Conservation (phyloP, 805 yeast species). For the Teunomyces barrocoloradensis region DNA sequence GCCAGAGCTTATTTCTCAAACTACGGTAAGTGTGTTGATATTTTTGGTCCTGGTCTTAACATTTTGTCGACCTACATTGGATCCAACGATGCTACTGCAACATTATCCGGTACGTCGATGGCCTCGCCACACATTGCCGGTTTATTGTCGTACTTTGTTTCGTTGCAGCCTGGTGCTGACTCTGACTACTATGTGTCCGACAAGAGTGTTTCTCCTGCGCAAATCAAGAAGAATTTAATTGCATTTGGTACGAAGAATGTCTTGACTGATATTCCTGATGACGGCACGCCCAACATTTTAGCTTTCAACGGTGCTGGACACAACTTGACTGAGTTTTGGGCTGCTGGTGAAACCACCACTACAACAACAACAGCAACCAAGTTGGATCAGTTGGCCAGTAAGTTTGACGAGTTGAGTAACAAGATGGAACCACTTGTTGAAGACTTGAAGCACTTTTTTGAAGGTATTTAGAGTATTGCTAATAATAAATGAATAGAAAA, state of each 20-base stretch:
- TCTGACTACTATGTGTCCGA: slow-evolving; percentile 46
- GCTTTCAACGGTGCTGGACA: slow-evolving; percentile 62
- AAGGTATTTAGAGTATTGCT: no score
- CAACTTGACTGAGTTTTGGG: slow-evolving; percentile 52
- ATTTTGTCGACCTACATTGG: slow-evolving; percentile 56
- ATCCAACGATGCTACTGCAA: slow-evolving; percentile 47
- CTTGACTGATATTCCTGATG: slow-evolving; percentile 43
- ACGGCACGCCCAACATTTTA: slow-evolving; percentile 54
- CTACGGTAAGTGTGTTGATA: slow-evolving; percentile 52
- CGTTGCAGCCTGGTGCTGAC: slow-evolving; percentile 50
- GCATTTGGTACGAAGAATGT: slow-evolving; percentile 49
- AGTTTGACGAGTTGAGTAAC: slow-evolving; percentile 21
- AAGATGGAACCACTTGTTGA: slow-evolving; percentile 15
- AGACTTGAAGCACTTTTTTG: slow-evolving; percentile 26
- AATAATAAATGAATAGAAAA: no score
- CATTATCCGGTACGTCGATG: slow-evolving; percentile 63
- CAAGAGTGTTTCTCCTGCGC: slow-evolving; percentile 48
- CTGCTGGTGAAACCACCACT: slow-evolving; percentile 7
- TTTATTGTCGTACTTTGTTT: slow-evolving; percentile 52
- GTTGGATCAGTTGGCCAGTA: slow-evolving; percentile 10
- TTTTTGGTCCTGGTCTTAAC: slow-evolving; percentile 57
- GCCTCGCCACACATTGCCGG: slow-evolving; percentile 62
- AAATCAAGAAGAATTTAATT: slow-evolving; percentile 52
- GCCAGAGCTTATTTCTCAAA: slow-evolving; percentile 52
- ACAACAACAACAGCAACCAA: not conserved